Conservation (phyloP, 345 rosid genomes). For the Brassica carinata region DNA sequence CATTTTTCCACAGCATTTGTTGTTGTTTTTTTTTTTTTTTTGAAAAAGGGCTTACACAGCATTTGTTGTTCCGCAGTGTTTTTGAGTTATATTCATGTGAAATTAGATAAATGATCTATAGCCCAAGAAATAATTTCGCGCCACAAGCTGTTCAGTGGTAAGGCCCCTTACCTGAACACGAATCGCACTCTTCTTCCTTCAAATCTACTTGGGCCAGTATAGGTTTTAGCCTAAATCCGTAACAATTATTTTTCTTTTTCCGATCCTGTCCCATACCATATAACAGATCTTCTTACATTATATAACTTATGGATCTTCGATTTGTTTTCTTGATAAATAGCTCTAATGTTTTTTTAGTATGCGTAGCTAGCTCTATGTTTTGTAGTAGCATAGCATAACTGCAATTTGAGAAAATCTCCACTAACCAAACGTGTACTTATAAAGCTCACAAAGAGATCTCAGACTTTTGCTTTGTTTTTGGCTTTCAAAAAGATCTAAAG, state of each 20-base stretch:
- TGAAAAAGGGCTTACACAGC: no score
- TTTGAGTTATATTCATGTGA: neutral
- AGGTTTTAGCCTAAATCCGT: neutral
- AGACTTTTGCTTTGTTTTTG: no score
- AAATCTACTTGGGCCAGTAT: neutral
- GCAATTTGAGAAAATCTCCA: neutral
- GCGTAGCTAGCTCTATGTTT: neutral
- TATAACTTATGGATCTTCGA: neutral
- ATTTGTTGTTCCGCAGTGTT: neutral
- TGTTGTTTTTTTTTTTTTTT: no score
- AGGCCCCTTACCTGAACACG: neutral
- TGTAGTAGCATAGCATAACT: neutral
- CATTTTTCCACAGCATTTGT: neutral
- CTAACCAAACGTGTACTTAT: no score
- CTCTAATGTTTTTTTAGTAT: neutral
- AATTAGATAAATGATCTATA: neutral
- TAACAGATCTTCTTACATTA: neutral
- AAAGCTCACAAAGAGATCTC: no score
- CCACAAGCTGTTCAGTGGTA: neutral
- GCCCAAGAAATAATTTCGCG: neutral
- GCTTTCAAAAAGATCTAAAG: no score
- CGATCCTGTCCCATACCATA: neutral
- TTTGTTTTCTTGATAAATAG: neutral
- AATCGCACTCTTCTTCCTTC: neutral
- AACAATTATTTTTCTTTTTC: neutral